Base-by-base conservation (phyloP, 352 stramenopile genomes). In the Phytophthora citricola region DNA sequence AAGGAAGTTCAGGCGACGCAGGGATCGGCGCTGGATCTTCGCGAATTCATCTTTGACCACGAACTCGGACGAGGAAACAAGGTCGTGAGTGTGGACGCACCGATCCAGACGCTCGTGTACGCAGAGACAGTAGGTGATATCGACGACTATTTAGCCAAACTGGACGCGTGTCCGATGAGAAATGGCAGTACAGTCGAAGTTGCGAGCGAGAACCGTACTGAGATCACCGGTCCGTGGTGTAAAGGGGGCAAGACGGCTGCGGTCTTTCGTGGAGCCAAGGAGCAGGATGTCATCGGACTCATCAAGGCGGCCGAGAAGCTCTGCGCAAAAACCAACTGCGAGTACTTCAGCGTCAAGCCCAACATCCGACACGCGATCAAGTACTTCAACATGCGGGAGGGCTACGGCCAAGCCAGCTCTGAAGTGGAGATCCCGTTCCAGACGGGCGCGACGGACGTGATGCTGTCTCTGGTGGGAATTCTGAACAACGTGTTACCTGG, bases 371-470 rank as follows among this genome's bases (percentile, higher is more conserved):
- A 87, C 41, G 27, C 58, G 24, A 85, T 89, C 49, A 54, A 55
- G 34, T 81, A 86, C 41, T 89, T 87, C 43, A 85, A 89, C 69
- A 87, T 89, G 80, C 78, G 78, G 27, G 76, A 89, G 59, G 76
- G 75, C 4, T 89, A 71, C 27, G 78, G 80, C 1, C 78, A 89
- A 41, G 12, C 32, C 1, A 43, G 17, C 43, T 39, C 64, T 11
- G 38, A 9, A 15, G 49, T 66, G 44, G 60, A 77, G 26, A 81
- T 89, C 26, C 78, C 78, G 22, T 86, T 73, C 58, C 80, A 89
- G 38, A 87, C 76, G 0, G 68, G 70, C 4, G 69, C 63, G 8
- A 74, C 80, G 4, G 78, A 89, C 41, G 75, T 89, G 41, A 58
- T 89, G 57, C 15, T 74, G 49, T 86, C 80, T 36, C 57, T 87